Conservation (phyloP, 2,329 filamentous ascomycete species). For the Sarocladiaceae sp. region DNA sequence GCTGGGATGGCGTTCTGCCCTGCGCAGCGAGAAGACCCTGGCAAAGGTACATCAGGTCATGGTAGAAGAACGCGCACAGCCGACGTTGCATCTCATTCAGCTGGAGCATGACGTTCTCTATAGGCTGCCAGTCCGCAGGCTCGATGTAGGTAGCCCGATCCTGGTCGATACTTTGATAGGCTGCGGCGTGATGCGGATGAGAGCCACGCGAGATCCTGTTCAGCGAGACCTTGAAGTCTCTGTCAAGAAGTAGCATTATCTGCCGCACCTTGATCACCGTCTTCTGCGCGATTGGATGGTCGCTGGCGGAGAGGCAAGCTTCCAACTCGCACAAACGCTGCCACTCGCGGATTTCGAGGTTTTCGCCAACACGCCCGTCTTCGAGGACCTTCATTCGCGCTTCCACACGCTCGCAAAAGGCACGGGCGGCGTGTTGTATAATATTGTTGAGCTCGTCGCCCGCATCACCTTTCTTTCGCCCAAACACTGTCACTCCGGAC, state of each 20-base stretch:
- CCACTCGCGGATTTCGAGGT: conserved; percentile 15
- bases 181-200: neutral
- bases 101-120: conserved; percentile 17
- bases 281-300: neutral
- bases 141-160: conserved; percentile 32
- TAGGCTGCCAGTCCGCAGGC: conserved; percentile 18
- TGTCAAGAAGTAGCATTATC: conserved; percentile 16
- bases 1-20: too few species aligned
- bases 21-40: neutral
- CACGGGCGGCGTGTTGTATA: conserved; percentile 52
- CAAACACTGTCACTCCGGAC: conserved; percentile 31
- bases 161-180: conserved; percentile 19
- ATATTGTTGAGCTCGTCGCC: conserved; percentile 50
- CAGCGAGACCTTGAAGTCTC: neutral
- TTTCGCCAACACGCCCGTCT: neutral
- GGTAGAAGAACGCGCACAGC: conserved; percentile 31
- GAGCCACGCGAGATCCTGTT: neutral
- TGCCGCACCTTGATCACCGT: neutral
- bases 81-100: conserved; percentile 26
- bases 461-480: conserved; percentile 39
- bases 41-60: conserved; percentile 10
- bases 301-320: conserved; percentile 16
- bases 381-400: neutral
- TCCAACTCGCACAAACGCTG: conserved; percentile 15
- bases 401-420: conserved; percentile 41